Evolutionary conservation across 345 rosid species (phyloP).

Genomic region (Linum usitatissimum): DNA sequence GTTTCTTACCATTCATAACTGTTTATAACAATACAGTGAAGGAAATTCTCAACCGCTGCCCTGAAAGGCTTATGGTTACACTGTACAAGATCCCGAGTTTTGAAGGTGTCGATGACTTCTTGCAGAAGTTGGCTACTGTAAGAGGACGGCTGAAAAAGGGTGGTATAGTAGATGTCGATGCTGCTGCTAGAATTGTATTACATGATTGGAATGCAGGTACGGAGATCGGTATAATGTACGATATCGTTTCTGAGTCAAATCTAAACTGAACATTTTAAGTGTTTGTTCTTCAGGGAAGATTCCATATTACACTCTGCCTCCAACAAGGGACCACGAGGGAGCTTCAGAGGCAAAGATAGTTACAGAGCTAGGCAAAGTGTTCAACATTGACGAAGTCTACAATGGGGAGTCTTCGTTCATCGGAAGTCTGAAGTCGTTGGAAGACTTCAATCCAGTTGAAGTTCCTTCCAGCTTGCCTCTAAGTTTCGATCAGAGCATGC

Average conservation of each 20-base stretch:
- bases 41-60: conserved; percentile 82
- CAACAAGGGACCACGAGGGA: conserved; percentile 50
- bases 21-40: conserved; percentile 41
- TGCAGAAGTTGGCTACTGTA: conserved; percentile 73
- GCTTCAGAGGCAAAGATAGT: conserved; percentile 68
- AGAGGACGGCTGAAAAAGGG: conserved; percentile 97
- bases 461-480: conserved; percentile 61
- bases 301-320: conserved; percentile 83
- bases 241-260: background rate
- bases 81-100: conserved; percentile 68
- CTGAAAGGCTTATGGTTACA: conserved; percentile 49
- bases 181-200: conserved; percentile 79
- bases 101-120: conserved; percentile 74
- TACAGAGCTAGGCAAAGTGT: conserved; percentile 61
- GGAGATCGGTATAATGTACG: conserved; percentile 2
- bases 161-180: conserved; percentile 75
- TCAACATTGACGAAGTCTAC: conserved; percentile 77
- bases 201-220: conserved; percentile 90
- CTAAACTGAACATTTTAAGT: background rate
- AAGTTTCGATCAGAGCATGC: conserved; percentile 56
- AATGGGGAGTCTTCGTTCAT: conserved; percentile 67
- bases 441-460: conserved; percentile 58
- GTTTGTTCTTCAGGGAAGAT: conserved; percentile 61
- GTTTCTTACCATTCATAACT: conserved; percentile 9
- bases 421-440: conserved; percentile 71